Base-by-base conservation (phyloP, 305 asterid genomes). In the Andrographis paniculata region DNA sequence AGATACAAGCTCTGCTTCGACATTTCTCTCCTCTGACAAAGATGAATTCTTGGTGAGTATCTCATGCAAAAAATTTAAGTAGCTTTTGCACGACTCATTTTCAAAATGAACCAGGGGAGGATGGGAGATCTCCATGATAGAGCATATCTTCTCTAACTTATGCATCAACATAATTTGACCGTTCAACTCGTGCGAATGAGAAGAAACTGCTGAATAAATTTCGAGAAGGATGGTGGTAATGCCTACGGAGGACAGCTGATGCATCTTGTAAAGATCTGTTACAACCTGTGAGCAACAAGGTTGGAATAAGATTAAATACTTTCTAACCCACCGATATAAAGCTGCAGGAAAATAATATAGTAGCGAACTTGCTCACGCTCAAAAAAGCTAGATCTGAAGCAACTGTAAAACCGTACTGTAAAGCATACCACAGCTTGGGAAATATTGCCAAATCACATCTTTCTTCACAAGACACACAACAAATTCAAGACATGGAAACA, bases 41-140 rank as follows among this genome's bases (percentile, higher is more conserved):
- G 69, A 57, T 35, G 87, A 74, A 64, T 61, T 58, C 18, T 62
- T 72, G 48, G 48, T 54, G 23, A 80, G 75, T 53, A 91, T 62
- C 67, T 74, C 86, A 16, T 76, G 76, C 79, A 86, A 65, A 37
- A 78, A 75, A 70, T 68, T 77, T 14, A 87, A 44, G 72, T 77
- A 81, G 56, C 56, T 72, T 72, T 70, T 87, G 68, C 77, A 77
- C 9, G 88, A 75, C 66, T 92, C 96, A 12, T 77, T 92, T 65
- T 92, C 99, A 60, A 87, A 87, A 71, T 80, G 88, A 60, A 92
- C 83, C 57, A 87, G 47, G 8, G 96, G 99, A 58, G 96, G 95
- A 18, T 82, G 93, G 20, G 96, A 67, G 46, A 84, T 70, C 76
- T 84, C 94, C 36, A 81, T 68, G 54, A 73, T 53, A 59, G 85